Conservation (phyloP, 2,329 filamentous ascomycete species). For the Fusarium mexicanum region DNA sequence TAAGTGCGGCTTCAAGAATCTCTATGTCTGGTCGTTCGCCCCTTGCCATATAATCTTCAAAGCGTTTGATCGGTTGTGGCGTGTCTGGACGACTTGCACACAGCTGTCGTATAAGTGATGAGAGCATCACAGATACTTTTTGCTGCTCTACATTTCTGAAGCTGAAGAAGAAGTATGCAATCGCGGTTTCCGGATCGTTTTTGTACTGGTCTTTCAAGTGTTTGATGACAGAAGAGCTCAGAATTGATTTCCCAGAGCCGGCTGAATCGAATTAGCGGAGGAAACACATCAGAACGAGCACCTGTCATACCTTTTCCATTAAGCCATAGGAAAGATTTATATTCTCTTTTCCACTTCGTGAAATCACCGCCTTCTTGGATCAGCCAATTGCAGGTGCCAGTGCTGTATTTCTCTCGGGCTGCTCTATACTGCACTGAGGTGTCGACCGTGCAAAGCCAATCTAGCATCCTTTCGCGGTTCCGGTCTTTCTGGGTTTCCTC, state of each 20-base stretch:
- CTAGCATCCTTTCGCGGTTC: neutral
- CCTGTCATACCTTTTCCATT: neutral
- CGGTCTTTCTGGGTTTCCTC: accelerated
- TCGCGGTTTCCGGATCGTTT: accelerated
- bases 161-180: neutral
- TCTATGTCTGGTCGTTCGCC: neutral
- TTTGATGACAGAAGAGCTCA: neutral
- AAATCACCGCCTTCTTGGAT: accelerated
- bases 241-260: neutral
- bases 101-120: accelerated
- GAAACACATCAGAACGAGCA: accelerated
- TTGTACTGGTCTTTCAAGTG: neutral
- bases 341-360: accelerated
- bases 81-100: accelerated
- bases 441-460: accelerated
- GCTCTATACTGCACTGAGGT: neutral
- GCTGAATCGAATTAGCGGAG: accelerated
- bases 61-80: accelerated
- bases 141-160: neutral
- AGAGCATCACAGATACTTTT: accelerated
- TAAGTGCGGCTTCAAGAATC: accelerated
- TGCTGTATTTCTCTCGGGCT: neutral
- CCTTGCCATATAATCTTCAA: accelerated
- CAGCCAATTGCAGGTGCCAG: neutral
- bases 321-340: accelerated